phyloP scores from a whole-genome alignment of 106 monocot species.

The Amphibolis antarctica region DNA sequence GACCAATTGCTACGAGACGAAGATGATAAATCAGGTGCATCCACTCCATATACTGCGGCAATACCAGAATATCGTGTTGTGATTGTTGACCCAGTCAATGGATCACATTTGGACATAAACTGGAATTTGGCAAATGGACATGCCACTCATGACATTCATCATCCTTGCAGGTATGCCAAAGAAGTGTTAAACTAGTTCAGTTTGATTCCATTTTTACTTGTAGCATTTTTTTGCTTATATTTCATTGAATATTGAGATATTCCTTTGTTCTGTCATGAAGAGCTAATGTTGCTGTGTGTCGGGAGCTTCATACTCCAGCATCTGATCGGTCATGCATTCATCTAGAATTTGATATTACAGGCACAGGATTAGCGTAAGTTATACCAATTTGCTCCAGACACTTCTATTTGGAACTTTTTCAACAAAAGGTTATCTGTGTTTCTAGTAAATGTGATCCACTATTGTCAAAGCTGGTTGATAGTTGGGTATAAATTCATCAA shows the following conservation, averaged over 20 bases:
- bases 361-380: conserved; percentile 63
- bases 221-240: background rate
- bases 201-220: background rate
- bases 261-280: conserved; percentile 18
- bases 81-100: conserved; percentile 21
- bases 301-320: conserved; percentile 68
- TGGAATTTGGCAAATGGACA: conserved; percentile 50
- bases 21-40: conserved; percentile 24
- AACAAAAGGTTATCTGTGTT: background rate
- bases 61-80: conserved; percentile 62
- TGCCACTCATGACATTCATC: conserved; percentile 41
- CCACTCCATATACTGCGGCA: conserved; percentile 43
- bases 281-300: conserved; percentile 59
- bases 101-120: conserved; percentile 20
- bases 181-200: background rate
- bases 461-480: too few relatives aligned
- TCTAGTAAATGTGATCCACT: background rate
- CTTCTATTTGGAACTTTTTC: background rate
- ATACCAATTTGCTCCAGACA: background rate
- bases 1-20: conserved; percentile 51
- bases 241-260: background rate
- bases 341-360: conserved; percentile 76
- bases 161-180: conserved; percentile 58
- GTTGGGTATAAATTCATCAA: too few relatives aligned
- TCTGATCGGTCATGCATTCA: conserved; percentile 93